Conservation (phyloP, 768 basidiomycete species). For the Boletellus ananas region DNA sequence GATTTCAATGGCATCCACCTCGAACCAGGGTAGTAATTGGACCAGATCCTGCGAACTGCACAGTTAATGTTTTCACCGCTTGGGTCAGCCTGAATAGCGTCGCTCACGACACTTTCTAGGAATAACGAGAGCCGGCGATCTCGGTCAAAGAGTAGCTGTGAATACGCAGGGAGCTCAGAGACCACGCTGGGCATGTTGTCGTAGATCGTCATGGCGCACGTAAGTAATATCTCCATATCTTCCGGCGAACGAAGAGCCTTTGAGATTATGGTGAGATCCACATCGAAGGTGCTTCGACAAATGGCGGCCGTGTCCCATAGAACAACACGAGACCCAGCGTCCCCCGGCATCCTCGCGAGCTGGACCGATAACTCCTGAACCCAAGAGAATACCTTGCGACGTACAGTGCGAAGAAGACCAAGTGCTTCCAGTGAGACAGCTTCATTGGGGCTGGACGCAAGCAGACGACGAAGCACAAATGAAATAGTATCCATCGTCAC, state of each 20-base stretch:
- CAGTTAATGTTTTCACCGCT: slow-evolving; percentile 24
- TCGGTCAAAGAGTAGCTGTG: slow-evolving; percentile 23
- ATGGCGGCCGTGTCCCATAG: background rate
- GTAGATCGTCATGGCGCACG: background rate
- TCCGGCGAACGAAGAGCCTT: background rate
- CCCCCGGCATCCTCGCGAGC: background rate
- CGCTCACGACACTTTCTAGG: slow-evolving; percentile 19
- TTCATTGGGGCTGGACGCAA: too few relatives aligned
- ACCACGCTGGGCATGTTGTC: too few relatives aligned
- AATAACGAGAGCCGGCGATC: slow-evolving; percentile 28
- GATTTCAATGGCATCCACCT: slow-evolving; percentile 18
- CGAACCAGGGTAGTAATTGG: slow-evolving; percentile 22
- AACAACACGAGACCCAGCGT: background rate
- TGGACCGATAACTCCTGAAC: background rate
- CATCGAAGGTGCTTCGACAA: background rate
- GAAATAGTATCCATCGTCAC: too few relatives aligned
- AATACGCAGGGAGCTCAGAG: background rate
- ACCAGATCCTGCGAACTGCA: slow-evolving; percentile 32
- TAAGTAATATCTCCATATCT: background rate
- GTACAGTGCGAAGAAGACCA: background rate
- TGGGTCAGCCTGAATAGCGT: slow-evolving; percentile 7
- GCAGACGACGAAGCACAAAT: too few relatives aligned
- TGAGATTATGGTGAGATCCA: background rate
- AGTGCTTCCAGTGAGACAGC: too few relatives aligned
- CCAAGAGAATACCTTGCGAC: background rate